These are phyloP conservation scores for Thalassiosira exigua DNA, from an alignment of 352 stramenopile genomes.

Conservation along the genomic window DNA sequence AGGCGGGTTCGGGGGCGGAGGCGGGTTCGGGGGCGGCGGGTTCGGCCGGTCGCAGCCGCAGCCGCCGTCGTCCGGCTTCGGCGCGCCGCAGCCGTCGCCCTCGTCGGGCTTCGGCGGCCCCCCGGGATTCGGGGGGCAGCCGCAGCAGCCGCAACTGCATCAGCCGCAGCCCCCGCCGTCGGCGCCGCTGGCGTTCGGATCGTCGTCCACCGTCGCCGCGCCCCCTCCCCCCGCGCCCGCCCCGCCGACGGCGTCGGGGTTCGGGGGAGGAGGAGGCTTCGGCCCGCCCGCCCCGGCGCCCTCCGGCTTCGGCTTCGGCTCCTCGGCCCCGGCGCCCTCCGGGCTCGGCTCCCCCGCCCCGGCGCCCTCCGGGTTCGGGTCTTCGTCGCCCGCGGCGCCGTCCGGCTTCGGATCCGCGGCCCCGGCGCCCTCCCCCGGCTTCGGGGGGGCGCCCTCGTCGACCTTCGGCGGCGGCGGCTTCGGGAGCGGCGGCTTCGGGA, in stretches of 20 bases:
- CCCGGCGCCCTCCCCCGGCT: background rate
- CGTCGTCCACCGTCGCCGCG: background rate
- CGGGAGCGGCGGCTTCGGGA: slow-evolving; percentile 3
- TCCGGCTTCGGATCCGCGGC: background rate
- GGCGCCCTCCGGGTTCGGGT: background rate
- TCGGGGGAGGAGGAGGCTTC: slow-evolving; percentile 26
- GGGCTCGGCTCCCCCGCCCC: background rate
- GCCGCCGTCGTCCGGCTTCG: slow-evolving; percentile 1
- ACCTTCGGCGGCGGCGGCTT: slow-evolving; percentile 2
- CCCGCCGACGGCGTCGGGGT: slow-evolving; percentile 22
- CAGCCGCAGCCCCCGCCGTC: slow-evolving; percentile 5
- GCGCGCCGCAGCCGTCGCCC: background rate
- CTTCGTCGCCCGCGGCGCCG: slow-evolving; percentile 1
- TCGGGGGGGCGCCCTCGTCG: background rate
- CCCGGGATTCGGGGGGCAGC: slow-evolving; percentile 28
- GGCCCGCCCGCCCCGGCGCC: background rate
- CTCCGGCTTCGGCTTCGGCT: slow-evolving; percentile 13
- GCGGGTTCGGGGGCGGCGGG: too few relatives aligned
- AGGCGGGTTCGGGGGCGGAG: too few relatives aligned
- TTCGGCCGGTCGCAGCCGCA: background rate
- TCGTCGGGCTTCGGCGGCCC: slow-evolving; percentile 21
- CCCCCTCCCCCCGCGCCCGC: slow-evolving; percentile 13
- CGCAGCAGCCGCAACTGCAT: background rate
- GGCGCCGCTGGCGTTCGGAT: background rate
- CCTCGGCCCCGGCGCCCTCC: background rate